Base-by-base conservation (phyloP, 2,329 filamentous ascomycete species). In the Diaporthe sp. region DNA sequence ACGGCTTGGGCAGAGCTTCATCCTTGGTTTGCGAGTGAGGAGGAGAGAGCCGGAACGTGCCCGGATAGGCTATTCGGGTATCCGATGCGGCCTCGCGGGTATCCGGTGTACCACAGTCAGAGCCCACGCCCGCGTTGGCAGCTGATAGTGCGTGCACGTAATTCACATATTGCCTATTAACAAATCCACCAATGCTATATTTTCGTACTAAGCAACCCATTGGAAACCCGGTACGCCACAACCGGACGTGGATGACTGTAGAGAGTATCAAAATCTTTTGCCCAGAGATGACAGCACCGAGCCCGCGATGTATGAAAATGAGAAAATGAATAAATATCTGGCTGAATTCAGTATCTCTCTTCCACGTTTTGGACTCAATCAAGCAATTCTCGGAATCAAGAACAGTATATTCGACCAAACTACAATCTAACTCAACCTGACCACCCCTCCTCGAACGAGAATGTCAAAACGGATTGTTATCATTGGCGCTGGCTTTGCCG, bases 21-120 rank as follows among this genome's bases (percentile, higher is more conserved):
- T 51, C 22, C 22, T 25, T 34, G 31, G 22, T 37, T 25, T 39
- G 28, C 31, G 20, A 37, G 57, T 68, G 31, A 42, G 22, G 2
- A 15, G 28, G 60, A 12, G 12, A 51, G 22, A 68, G 44, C 10
- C 63, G 47, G 63, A 51, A 37, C 9, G 7, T 15, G 63, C 63
- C 63, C 63, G 63, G 63, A 17, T 68, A 68, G 63, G 63, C 63
- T 68, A 68, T 68, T 53, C 63, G 63, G 63, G 63, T 53, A 68
- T 37, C 63, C 63, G 47, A 12, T 68, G 47, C 44, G 63, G 44
- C 28, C 8, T 49, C 20, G 63, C 44, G 44, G 63, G 63, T 31
- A 53, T 37, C 61, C 28, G 61, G 20, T 20, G 44, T 51, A 22
- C 61, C 2, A 67, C 61, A 49, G 31, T 51, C 47, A 53, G 22